A percentile compares a stretch with the other conserved stretches of the same genome.
Conservation (phyloP, 176 grass and related monocot genomes). For the Puccinellia tenuiflora region DNA sequence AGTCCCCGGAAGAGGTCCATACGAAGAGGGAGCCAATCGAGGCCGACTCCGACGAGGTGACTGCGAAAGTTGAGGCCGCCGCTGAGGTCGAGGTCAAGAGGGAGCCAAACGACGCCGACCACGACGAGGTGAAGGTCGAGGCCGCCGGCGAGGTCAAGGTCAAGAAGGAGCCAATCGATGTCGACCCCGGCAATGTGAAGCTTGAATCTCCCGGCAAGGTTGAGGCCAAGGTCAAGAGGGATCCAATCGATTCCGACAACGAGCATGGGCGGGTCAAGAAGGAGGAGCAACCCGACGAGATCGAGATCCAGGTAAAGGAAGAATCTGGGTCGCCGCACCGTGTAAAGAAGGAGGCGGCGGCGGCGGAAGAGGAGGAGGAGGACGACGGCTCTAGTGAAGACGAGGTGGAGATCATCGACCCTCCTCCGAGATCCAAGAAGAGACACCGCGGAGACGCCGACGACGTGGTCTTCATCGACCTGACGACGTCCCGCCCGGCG, state of each 20-base stretch:
- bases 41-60: too few species aligned
- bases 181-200: not conserved
- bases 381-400: not conserved
- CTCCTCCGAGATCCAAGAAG: conserved; percentile 27
- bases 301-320: not conserved
- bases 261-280: not conserved
- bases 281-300: not conserved
- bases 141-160: too few species aligned
- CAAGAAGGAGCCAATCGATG: not conserved
- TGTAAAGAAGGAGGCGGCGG: not conserved
- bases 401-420: conserved; percentile 29
- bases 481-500: conserved; percentile 37
- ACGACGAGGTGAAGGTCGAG: not conserved
- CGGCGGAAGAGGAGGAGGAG: not conserved
- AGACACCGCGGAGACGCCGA: not conserved
- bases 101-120: not conserved
- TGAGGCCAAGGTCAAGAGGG: not conserved
- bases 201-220: not conserved
- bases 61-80: too few species aligned
- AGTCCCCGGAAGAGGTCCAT: too few species aligned
- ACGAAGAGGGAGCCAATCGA: too few species aligned
- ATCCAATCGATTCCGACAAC: not conserved
- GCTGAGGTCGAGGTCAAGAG: not conserved
- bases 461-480: conserved; percentile 16
- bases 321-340: not conserved